Evolutionary conservation across 176 grass and related monocot genomes (phyloP).

Genomic region (Tillandsia leiboldiana): DNA sequence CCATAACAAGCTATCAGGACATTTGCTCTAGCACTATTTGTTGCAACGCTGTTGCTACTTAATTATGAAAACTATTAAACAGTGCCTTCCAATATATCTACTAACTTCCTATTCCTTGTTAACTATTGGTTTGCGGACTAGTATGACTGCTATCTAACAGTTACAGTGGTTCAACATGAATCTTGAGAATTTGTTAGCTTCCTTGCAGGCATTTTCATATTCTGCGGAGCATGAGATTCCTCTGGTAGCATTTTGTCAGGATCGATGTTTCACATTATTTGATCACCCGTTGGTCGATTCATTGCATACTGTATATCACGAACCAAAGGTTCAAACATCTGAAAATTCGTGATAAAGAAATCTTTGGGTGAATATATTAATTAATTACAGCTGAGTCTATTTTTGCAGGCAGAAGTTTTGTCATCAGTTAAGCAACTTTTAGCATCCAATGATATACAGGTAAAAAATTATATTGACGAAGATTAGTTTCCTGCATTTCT

Average conservation of each 20-base stretch:
- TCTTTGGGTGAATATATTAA: constrained; percentile 3
- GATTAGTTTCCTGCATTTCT: too few species aligned
- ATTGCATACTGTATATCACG: constrained; percentile 72
- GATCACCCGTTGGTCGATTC: constrained; percentile 84
- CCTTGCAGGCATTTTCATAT: constrained; percentile 67
- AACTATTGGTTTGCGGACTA: too few species aligned
- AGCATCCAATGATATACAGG: constrained; percentile 71
- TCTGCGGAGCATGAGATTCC: constrained; percentile 80
- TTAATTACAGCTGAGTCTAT: constrained; percentile 23
- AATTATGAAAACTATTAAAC: too few species aligned
- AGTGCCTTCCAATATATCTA: too few species aligned
- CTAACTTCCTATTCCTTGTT: too few species aligned
- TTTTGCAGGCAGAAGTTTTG: constrained; percentile 70
- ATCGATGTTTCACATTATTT: constrained; percentile 79
- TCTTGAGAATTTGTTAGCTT: constrained; percentile 4
- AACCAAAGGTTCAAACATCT: constrained; percentile 58
- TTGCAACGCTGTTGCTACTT: too few species aligned
- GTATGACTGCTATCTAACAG: not conserved
- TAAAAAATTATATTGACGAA: not conserved
- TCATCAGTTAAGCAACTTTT: constrained; percentile 68
- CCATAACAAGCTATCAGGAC: too few species aligned
- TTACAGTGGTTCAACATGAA: not conserved
- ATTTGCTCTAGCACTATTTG: too few species aligned
- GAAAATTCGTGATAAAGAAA: not conserved
- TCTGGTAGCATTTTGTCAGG: constrained; percentile 86